Conservation (phyloP, 2,329 filamentous ascomycete genomes). For the Orbilia blumenaviensis region DNA sequence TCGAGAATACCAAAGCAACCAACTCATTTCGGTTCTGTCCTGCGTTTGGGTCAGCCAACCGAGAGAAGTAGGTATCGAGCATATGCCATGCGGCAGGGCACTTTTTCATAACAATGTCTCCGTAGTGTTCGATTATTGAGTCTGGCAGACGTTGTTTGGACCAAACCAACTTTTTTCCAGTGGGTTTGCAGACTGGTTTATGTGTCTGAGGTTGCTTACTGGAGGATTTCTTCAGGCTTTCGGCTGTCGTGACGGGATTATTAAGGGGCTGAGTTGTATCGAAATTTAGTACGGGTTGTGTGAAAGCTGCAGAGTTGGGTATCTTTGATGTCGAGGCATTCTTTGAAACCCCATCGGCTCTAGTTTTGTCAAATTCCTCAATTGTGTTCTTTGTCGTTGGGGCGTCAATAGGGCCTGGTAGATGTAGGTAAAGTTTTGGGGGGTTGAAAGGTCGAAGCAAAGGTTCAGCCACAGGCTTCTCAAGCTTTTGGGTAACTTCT, state of each 20-base stretch:
- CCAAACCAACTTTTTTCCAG: no score
- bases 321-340: no score
- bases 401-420: background rate
- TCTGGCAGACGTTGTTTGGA: background rate
- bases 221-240: background rate
- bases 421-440: background rate
- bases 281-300: no score
- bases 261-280: no score
- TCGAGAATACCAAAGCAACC: constrained; percentile 9
- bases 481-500: background rate
- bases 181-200: no score
- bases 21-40: constrained; percentile 8
- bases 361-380: background rate
- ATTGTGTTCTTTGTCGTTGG: no score
- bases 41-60: background rate
- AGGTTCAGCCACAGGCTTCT: background rate
- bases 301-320: no score
- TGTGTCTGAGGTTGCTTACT: background rate
- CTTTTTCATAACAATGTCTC: background rate
- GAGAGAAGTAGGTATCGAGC: background rate
- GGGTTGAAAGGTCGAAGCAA: background rate
- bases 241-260: background rate
- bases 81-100: constrained; percentile 10
- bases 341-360: no score
- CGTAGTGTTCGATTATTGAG: background rate